These are phyloP conservation scores for Pholiota adiposa DNA, from an alignment of 1,284 basidiomycete species.

Conservation along the genomic window DNA sequence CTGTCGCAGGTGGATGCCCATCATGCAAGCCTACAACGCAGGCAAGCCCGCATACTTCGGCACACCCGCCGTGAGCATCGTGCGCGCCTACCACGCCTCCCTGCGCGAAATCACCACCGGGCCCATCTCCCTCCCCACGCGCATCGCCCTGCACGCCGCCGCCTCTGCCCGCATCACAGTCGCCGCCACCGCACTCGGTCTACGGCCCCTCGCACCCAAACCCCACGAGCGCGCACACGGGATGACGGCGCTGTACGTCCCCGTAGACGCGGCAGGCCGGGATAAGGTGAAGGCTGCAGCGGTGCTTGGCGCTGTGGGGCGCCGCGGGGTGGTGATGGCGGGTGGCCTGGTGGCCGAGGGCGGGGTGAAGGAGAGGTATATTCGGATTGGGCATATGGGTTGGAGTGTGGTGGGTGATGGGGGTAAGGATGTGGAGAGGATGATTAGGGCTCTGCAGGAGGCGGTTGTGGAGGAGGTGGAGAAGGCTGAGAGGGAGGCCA, in stretches of 20 bases:
- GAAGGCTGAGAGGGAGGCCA: not conserved
- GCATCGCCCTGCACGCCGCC: constrained; percentile 79
- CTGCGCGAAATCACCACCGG: constrained; percentile 65
- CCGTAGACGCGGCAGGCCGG: constrained; percentile 40
- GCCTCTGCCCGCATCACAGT: constrained; percentile 78
- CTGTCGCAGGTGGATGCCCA: constrained; percentile 84
- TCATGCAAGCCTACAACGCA: constrained; percentile 89
- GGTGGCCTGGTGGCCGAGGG: constrained; percentile 79
- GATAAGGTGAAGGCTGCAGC: constrained; percentile 56
- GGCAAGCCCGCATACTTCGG: constrained; percentile 87
- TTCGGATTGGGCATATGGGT: constrained; percentile 92
- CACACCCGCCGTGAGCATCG: constrained; percentile 91
- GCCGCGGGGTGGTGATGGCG: constrained; percentile 82
- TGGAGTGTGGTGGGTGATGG: constrained; percentile 73
- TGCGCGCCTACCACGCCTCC: constrained; percentile 88
- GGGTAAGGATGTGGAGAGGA: constrained; percentile 78
- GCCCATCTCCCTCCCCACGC: constrained; percentile 62
- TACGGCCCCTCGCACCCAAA: constrained; percentile 72
- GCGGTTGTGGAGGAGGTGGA: constrained; percentile 48
- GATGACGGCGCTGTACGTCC: constrained; percentile 90
- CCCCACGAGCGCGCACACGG: constrained; percentile 80
- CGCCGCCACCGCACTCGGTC: constrained; percentile 70
- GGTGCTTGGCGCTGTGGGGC: constrained; percentile 70
- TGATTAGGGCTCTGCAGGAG: constrained; percentile 73
- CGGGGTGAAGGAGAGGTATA: constrained; percentile 85